These are phyloP conservation scores for Fragilaria radians DNA, from an alignment of 108 stramenopile genomes.

Conservation along the genomic window DNA sequence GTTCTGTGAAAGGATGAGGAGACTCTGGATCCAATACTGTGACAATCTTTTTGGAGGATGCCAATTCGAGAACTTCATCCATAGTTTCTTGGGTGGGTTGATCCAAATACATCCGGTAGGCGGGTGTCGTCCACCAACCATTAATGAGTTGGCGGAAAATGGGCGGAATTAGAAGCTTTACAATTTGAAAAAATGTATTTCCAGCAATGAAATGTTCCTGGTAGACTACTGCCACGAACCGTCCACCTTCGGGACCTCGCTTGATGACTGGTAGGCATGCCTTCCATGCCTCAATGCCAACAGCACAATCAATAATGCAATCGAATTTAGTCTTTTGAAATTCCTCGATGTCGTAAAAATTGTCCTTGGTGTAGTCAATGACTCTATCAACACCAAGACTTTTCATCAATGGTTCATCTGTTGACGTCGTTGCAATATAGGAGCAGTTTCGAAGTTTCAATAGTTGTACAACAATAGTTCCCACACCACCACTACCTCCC, in stretches of 20 bases:
- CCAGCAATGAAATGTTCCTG: slow-evolving; percentile 10
- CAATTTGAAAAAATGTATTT: slow-evolving; percentile 1
- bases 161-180: slow-evolving; percentile 7
- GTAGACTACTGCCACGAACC: slow-evolving; percentile 8
- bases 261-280: slow-evolving; percentile 10
- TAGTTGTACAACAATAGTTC: slow-evolving; percentile 18
- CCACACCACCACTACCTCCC: slow-evolving; percentile 30
- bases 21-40: slow-evolving; percentile 9
- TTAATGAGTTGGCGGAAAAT: slow-evolving; percentile 6
- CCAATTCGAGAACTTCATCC: slow-evolving; percentile 13
- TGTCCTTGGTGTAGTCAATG: slow-evolving; percentile 17
- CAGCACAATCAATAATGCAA: slow-evolving; percentile 16
- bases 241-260: slow-evolving; percentile 6
- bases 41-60: slow-evolving; percentile 1
- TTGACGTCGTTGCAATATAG: slow-evolving; percentile 21
- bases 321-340: slow-evolving; percentile 16
- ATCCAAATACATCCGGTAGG: slow-evolving; percentile 5
- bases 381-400: slow-evolving; percentile 22
- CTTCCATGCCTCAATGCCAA: slow-evolving; percentile 9
- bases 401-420: slow-evolving; percentile 16
- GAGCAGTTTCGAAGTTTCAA: slow-evolving; percentile 10
- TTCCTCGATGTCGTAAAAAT: slow-evolving; percentile 11
- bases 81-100: slow-evolving; percentile 1
- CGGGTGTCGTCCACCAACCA: slow-evolving; percentile 5
- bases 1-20: slow-evolving; percentile 13